Base-by-base conservation (phyloP, 768 basidiomycete species). In the Mycena rosella region DNA sequence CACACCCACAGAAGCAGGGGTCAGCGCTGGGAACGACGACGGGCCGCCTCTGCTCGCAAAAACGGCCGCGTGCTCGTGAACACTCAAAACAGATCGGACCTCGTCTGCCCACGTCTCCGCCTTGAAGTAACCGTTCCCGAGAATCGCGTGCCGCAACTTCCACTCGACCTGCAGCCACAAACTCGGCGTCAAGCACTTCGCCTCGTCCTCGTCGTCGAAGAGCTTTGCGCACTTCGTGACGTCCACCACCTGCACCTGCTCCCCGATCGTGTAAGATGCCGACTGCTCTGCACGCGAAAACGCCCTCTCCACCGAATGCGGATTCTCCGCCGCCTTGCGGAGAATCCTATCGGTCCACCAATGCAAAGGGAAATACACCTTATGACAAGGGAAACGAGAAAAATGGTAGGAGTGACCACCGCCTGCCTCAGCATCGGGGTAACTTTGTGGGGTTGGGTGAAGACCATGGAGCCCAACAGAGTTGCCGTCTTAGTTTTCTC, bases 361-460 rank as follows among this genome's bases (percentile, higher is more conserved):
- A 24, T 63, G 61, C 14, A 63, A 22, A 26, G 61, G 61, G 38
- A 63, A 22, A 30, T 63, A 22, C 22, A 63, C 51, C 2, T 20
- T 6, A n/a, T 54, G 34, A 11, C 26, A 18, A 63, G 34, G 7
- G 60, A 49, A 6, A 61, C 22, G 26, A 49, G 60, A 27, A 51
- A 61, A 32, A 61, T 52, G 14, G n/a, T 1, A 10, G 60, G 60
- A 4, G 51, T 61, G 7, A 24, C n/a, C 7, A 32, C 47, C 18
- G 32, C 5, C 26, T 34, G 26, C 32, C 34, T 49, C 5, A 61
- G 48, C 15, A 40, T 10, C 15, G 60, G 22, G n/a, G 47, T 30
- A 22, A 61, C 24, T 1, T n/a, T 22, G n/a, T 61, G 60, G 32
- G 60, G 48, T 4, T 26, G 26, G 1, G 36, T 56, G 29, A 22